Evolutionary conservation across 2,329 filamentous ascomycete species (phyloP).

Genomic region (Hypoxylon sp.): DNA sequence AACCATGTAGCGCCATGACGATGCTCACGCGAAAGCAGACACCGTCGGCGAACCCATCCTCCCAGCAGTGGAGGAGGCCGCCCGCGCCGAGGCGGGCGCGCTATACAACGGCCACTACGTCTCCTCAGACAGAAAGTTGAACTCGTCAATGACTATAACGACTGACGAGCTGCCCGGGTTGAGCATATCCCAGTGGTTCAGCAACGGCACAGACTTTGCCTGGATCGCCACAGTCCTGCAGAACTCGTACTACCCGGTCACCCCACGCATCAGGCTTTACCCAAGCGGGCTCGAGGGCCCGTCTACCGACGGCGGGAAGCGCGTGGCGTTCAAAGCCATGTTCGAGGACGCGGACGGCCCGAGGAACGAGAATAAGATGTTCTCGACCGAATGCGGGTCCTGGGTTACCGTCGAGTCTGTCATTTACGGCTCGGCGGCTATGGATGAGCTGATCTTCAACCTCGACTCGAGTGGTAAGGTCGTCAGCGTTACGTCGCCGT

Average conservation of each 20-base stretch:
- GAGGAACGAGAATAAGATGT: conserved; percentile 48
- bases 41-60: conserved; percentile 48
- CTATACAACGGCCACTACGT: conserved; percentile 48
- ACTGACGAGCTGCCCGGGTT: conserved; percentile 51
- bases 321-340: conserved; percentile 51
- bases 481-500: conserved; percentile 45
- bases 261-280: conserved; percentile 51
- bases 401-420: conserved; percentile 50
- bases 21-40: conserved; percentile 42
- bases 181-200: conserved; percentile 50
- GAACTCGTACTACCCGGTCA: conserved; percentile 44
- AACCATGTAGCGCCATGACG: background rate
- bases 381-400: conserved; percentile 52
- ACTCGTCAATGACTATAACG: conserved; percentile 49
- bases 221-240: conserved; percentile 45
- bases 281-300: conserved; percentile 49
- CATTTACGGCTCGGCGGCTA: conserved; percentile 46
- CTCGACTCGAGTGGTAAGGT: conserved; percentile 44
- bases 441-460: conserved; percentile 50
- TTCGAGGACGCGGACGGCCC: conserved; percentile 50
- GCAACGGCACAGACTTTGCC: conserved; percentile 51
- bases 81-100: conserved; percentile 48
- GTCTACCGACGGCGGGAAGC: conserved; percentile 44
- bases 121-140: conserved; percentile 42
- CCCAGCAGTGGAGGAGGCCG: conserved; percentile 49